Evolutionary conservation across 2,329 filamentous ascomycete genomes (phyloP).

Genomic region (Neonectria ditissima): DNA sequence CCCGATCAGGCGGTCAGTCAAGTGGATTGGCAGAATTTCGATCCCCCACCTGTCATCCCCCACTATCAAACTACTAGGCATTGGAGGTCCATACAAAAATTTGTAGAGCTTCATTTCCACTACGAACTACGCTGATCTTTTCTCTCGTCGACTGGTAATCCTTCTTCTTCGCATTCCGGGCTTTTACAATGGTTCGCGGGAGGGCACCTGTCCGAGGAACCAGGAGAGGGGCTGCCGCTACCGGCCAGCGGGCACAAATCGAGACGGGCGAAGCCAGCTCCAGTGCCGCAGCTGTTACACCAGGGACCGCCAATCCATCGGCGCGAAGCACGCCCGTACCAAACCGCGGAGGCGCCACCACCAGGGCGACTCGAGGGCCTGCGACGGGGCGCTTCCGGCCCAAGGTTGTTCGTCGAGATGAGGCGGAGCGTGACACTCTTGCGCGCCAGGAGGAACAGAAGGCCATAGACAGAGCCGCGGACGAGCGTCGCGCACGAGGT

Average conservation of each 20-base stretch:
- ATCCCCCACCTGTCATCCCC: conserved; percentile 50
- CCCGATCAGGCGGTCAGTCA: conserved; percentile 32
- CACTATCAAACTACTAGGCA: conserved; percentile 38
- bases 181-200: conserved; percentile 48
- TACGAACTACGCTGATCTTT: conserved; percentile 10
- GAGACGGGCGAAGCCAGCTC: conserved; percentile 36
- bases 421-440: conserved; percentile 60
- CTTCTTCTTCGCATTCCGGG: neutral
- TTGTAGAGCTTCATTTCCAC: conserved; percentile 42
- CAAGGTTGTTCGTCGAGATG: conserved; percentile 62
- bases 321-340: conserved; percentile 40
- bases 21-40: conserved; percentile 46
- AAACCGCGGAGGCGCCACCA: conserved; percentile 49
- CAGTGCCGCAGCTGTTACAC: conserved; percentile 30
- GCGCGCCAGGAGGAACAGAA: conserved; percentile 60
- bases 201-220: conserved; percentile 49
- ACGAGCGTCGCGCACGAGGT: conserved; percentile 53
- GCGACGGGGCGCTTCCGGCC: conserved; percentile 58
- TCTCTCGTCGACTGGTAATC: neutral
- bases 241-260: conserved; percentile 38
- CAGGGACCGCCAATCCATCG: conserved; percentile 32
- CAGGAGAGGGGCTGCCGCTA: conserved; percentile 47
- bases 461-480: conserved; percentile 54
- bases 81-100: conserved; percentile 41
- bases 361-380: conserved; percentile 52